Conservation (phyloP, 192 early-diverging fungal genomes). For the Entrophospora sp. region DNA sequence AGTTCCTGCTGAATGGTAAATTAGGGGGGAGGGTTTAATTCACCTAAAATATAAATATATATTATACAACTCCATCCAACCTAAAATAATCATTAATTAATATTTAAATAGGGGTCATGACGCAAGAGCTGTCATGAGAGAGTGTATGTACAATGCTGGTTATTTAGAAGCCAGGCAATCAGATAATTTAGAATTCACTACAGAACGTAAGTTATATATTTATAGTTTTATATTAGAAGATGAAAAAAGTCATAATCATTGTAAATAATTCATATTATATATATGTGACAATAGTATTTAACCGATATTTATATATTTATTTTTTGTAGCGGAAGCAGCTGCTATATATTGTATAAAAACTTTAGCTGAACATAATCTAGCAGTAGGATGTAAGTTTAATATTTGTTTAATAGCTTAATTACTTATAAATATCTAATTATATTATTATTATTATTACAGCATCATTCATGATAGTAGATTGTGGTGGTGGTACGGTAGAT, state of each 20-base stretch:
- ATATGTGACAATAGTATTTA: neutral
- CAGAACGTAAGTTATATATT: constrained; percentile 1
- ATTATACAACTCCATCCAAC: too few relatives aligned
- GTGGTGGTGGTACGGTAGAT: constrained; percentile 38
- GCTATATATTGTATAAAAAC: constrained; percentile 13
- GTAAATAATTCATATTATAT: neutral
- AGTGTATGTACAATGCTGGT: constrained; percentile 41
- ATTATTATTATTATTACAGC: neutral
- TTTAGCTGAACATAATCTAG: constrained; percentile 7
- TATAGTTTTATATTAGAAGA: too few relatives aligned
- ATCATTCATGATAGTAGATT: constrained; percentile 37
- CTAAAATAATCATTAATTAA: too few relatives aligned
- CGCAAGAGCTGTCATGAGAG: constrained; percentile 46
- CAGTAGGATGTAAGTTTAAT: constrained; percentile 7
- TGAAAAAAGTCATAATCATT: too few relatives aligned
- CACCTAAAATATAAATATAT: too few relatives aligned
- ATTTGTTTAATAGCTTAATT: neutral
- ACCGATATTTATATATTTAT: neutral
- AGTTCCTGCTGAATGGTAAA: constrained; percentile 18
- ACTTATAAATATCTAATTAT: neutral
- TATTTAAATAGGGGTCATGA: neutral
- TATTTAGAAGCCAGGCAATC: constrained; percentile 28
- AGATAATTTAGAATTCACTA: constrained; percentile 11
- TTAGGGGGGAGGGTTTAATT: too few relatives aligned
- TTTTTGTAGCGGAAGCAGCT: constrained; percentile 17